phyloP scores from a whole-genome alignment of 2,329 filamentous ascomycete genomes.

The Fusarium stilboides region DNA sequence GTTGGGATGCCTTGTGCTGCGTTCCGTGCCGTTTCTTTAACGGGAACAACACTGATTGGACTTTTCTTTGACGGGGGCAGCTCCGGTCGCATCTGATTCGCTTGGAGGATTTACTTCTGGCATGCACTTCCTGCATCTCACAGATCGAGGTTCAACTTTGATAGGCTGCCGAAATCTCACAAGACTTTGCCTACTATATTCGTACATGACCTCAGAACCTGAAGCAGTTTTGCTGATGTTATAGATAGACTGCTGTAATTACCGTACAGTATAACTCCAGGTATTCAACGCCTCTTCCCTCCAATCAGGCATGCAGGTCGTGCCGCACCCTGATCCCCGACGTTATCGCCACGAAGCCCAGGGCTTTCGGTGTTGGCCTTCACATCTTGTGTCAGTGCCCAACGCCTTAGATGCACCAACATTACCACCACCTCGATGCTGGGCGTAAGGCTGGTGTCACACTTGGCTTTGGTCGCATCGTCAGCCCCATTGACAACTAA shows the following conservation, averaged over 20 bases:
- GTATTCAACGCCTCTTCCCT: neutral
- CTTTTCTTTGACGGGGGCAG: neutral
- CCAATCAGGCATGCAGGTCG: constrained; percentile 6
- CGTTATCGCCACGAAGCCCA: constrained; percentile 2
- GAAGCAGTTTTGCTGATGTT: constrained; percentile 1
- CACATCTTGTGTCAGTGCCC: constrained; percentile 2
- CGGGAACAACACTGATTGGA: constrained; percentile 17
- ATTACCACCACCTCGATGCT: neutral
- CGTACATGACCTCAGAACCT: neutral
- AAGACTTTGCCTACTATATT: neutral
- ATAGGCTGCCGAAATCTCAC: neutral
- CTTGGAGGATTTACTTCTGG: neutral
- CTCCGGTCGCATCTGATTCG: constrained; percentile 15
- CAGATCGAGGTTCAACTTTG: neutral
- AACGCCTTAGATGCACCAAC: neutral
- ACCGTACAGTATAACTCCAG: constrained; percentile 1
- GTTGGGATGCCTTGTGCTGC: constrained; percentile 22
- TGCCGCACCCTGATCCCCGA: neutral
- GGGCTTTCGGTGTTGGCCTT: neutral
- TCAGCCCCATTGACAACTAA: neutral
- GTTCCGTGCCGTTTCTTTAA: constrained; percentile 31
- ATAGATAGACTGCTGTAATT: constrained; percentile 2
- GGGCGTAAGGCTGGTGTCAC: neutral
- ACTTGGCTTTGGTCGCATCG: neutral
- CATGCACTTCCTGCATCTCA: constrained; percentile 11